Evolutionary conservation across 306 rosid genomes (phyloP), one percentile per base, ranked within the genome.

Genomic region (Elaeagnus macrophylla): DNA sequence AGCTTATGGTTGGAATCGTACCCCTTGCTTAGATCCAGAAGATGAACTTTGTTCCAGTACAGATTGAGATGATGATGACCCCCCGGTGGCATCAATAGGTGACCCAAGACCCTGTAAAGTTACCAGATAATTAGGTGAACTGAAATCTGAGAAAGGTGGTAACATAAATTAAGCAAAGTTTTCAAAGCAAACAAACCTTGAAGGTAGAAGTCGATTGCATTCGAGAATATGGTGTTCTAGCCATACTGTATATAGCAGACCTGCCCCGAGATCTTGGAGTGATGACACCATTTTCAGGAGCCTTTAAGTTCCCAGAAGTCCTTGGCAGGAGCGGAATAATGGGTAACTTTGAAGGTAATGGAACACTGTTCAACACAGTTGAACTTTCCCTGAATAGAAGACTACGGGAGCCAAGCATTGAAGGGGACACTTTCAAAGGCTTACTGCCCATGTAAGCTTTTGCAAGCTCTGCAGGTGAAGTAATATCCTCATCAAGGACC

Each of bases 381-480:
- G 83, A 53, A 49, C 67, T 81, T 48, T 72, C 89, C 69, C 50
- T 49, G 5, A 47, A 55, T 8, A 59, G 59, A 68, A 64, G 72
- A 69, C 60, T 62, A 36, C 20, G 84, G 41, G 65, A 39, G 35
- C 77, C 81, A 46, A 73, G 67, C 76, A 61, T 67, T 59, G 83
- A 57, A 12, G 95, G 79, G 41, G 87, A 84, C 52, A 63, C 76
- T 53, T 73, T 82, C 47, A 78, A 74, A 64, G 84, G 79, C 80
- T 86, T 84, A 69, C 73, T 71, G 56, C 82, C 95, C 99, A 91
- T 91, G 81, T 78, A 91, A 15, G 95, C 84, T 70, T 91, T 91
- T 52, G 99, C 99, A 57, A 84, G 82, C 81, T 77, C 87, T 17
- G 84, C 81, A 60, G 99, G 95, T 58, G 99, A 84, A 77, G 83